Percentiles rank a stretch among this genome's conserved stretches.
phyloP scores from a whole-genome alignment of 768 basidiomycete species.

The Boletus reticulatus region DNA sequence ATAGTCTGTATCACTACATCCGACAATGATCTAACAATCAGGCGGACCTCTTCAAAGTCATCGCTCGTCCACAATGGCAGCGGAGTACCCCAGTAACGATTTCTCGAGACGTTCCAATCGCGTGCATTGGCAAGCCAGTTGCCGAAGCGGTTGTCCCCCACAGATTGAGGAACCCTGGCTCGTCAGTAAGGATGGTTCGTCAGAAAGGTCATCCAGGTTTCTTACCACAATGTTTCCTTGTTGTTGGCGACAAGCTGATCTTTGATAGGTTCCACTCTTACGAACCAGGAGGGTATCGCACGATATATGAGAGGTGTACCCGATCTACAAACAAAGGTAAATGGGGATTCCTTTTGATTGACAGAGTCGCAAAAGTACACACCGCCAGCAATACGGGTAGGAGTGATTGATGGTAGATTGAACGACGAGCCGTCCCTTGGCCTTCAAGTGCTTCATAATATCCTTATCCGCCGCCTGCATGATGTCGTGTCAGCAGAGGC shows the following conservation, averaged over 20 bases:
- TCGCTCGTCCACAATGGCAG: slow-evolving; percentile 96
- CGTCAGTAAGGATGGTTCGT: slow-evolving; percentile 2
- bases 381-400: slow-evolving; percentile 99
- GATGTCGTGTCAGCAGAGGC: neutral
- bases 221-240: slow-evolving; percentile 82
- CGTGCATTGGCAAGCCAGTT: slow-evolving; percentile 98
- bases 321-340: slow-evolving; percentile 51
- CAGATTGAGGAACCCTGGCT: slow-evolving; percentile 84
- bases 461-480: slow-evolving; percentile 88
- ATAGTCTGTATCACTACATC: neutral
- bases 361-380: slow-evolving; percentile 1
- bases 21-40: neutral
- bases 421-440: slow-evolving; percentile 82
- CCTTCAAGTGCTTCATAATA: slow-evolving; percentile 88
- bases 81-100: slow-evolving; percentile 98
- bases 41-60: slow-evolving; percentile 75
- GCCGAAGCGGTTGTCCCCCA: slow-evolving; percentile 91
- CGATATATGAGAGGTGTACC: slow-evolving; percentile 95
- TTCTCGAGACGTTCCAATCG: slow-evolving; percentile 99
- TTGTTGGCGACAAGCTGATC: slow-evolving; percentile 91
- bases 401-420: slow-evolving; percentile 85
- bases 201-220: neutral
- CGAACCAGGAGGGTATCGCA: slow-evolving; percentile 95
- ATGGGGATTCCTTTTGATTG: neutral
- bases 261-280: slow-evolving; percentile 80